These are phyloP conservation scores for Arctium lappa DNA, from an alignment of 129 eudicot genomes.

Conservation along the genomic window DNA sequence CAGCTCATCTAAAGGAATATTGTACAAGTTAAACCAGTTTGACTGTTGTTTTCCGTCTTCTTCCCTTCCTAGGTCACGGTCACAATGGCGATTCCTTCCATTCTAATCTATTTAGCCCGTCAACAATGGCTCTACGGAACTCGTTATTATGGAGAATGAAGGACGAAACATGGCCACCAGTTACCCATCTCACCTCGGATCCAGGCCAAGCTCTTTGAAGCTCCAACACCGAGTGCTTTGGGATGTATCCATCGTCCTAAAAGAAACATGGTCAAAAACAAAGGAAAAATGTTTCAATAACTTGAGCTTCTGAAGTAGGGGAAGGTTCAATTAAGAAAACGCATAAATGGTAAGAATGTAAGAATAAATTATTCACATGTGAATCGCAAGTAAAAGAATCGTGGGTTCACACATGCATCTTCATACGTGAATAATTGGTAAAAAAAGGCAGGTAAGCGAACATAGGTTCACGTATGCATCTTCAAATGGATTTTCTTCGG, in stretches of 20 bases:
- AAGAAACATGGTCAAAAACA: neutral
- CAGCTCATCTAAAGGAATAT: no score
- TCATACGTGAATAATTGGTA: no score
- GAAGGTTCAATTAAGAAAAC: no score
- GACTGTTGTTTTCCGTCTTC: neutral
- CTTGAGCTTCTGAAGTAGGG: neutral
- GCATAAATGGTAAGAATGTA: no score
- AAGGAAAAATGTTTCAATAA: neutral
- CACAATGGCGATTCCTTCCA: constrained; percentile 69
- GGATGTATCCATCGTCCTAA: constrained; percentile 96
- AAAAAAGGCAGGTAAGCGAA: no score
- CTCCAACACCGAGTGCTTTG: constrained; percentile 90
- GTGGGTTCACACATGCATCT: no score
- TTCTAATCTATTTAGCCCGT: constrained; percentile 71
- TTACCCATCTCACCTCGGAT: constrained; percentile 99
- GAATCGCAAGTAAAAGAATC: no score
- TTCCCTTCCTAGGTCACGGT: neutral
- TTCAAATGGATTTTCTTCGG: no score
- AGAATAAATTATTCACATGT: no score
- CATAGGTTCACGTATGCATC: no score
- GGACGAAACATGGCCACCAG: constrained; percentile 92
- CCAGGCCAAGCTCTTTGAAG: constrained; percentile 98
- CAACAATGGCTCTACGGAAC: constrained; percentile 78
- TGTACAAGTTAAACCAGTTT: neutral
- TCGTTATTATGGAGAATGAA: constrained; percentile 79